Conservation (phyloP, 192 early-diverging fungal genomes). For the Dispira simplex region DNA sequence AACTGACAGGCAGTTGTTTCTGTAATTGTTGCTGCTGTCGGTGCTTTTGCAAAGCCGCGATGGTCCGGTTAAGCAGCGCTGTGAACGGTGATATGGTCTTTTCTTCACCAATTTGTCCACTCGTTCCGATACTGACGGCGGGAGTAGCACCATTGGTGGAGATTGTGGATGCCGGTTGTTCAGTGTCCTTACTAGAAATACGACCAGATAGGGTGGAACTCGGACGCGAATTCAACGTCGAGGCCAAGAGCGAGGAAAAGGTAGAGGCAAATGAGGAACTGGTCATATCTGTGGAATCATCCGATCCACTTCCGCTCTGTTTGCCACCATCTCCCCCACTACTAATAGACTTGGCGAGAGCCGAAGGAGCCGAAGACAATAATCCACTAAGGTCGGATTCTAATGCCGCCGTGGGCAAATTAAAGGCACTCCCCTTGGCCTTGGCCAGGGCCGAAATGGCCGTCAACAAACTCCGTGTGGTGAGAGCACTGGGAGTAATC, state of each 20-base stretch:
- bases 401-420: background rate
- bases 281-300: background rate
- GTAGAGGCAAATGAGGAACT: slow-evolving; percentile 6
- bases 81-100: slow-evolving; percentile 1
- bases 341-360: background rate
- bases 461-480: slow-evolving; percentile 3
- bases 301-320: background rate
- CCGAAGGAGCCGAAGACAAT: no score
- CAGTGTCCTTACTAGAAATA: background rate
- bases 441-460: slow-evolving; percentile 11
- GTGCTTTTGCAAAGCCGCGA: slow-evolving; percentile 9
- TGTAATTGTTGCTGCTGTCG: slow-evolving; percentile 4
- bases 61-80: slow-evolving; percentile 10
- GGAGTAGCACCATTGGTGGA: background rate
- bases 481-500: slow-evolving; percentile 6
- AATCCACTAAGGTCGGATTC: background rate
- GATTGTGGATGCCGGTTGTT: background rate
- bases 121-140: background rate
- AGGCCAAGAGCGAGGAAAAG: slow-evolving; percentile 4
- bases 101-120: no score
- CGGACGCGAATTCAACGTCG: slow-evolving; percentile 7
- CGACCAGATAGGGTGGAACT: background rate
- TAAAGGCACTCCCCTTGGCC: slow-evolving; percentile 7
- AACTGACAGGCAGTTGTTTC: no score
- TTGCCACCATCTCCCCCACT: no score